These are phyloP conservation scores for Hirsutella minnesotensis DNA, from an alignment of 2,329 filamentous ascomycete species.

Conservation along the genomic window DNA sequence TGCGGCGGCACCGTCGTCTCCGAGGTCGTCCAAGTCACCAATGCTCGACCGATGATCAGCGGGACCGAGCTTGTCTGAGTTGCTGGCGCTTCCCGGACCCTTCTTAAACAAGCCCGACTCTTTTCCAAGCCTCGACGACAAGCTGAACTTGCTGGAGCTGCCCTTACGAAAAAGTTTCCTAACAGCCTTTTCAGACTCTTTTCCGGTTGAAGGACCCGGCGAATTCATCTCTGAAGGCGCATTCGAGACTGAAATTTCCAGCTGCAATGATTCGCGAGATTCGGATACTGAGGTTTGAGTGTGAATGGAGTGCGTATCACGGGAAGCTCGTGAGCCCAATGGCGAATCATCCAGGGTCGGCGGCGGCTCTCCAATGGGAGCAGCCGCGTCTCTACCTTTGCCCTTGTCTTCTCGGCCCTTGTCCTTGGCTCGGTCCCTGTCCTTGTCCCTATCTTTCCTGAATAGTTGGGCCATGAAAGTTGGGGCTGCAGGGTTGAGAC, in stretches of 20 bases:
- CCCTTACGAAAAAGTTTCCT: conserved; percentile 53
- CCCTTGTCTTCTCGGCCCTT: conserved; percentile 17
- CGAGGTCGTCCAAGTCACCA: conserved; percentile 41
- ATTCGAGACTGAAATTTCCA: conserved; percentile 45
- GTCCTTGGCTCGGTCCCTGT: conserved; percentile 23
- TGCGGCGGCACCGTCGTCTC: conserved; percentile 28
- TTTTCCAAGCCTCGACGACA: conserved; percentile 44
- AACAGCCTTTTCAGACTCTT: conserved; percentile 45
- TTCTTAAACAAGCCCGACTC: conserved; percentile 47
- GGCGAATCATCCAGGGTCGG: conserved; percentile 34
- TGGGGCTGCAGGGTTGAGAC: conserved; percentile 77
- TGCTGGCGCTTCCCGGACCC: conserved; percentile 41
- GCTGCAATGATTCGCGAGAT: conserved; percentile 44
- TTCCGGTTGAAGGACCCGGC: conserved; percentile 24
- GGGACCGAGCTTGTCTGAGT: conserved; percentile 45
- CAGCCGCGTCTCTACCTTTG: conserved; percentile 22
- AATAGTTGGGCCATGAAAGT: conserved; percentile 70
- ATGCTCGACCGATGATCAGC: conserved; percentile 44
- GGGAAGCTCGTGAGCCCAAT: conserved; percentile 40
- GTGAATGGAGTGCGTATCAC: conserved; percentile 44
- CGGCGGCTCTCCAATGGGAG: conserved; percentile 25
- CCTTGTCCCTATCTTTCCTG: conserved; percentile 29
- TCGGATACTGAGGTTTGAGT: conserved; percentile 48
- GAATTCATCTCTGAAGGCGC: conserved; percentile 40
- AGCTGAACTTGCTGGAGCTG: conserved; percentile 53